Evolutionary conservation across 2,329 filamentous ascomycete species (phyloP), one percentile per base, ranked within the genome.

Genomic region (Diaporthe eres): DNA sequence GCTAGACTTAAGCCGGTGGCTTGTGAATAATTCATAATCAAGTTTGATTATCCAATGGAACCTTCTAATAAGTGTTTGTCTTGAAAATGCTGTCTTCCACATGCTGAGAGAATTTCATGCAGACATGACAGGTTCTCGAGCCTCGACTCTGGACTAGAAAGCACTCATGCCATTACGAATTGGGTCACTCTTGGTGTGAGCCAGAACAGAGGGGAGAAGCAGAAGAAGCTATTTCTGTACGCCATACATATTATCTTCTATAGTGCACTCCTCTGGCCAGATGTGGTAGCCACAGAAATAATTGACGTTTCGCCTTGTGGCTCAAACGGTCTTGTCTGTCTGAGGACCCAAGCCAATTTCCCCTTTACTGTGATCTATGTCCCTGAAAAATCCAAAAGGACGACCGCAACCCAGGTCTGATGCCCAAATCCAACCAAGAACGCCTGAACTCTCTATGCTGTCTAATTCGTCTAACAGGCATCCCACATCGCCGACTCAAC

Each of bases 401-500:
- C 19, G 42, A 55, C 15, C 58, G 19, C 58, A 73, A 22, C 34
- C 57, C 44, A 57, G 9, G 55, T 47, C 49, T 65, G 37, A 49
- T 37, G 13, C 37, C 49, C 25, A 34, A 25, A 57, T 3, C 28
- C 47, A 19, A 39, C 65, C 31, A 19, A 34, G 34, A 73, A 73
- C 71, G 71, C 71, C 71, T 44, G 34, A 73, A 65, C 25, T 55
- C 57, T 55, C 37, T 55, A 47, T 65, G 55, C 71, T 65, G 71
- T 55, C 58, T 65, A 73, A 70, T n/a, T 68, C 47, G 34, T 70
- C 49, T 70, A 42, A 55, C 65, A 39, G 34, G 65, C 65, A 70
- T 39, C 65, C 34, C 65, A 22, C n/a, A 22, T 55, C 49, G 22
- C 65, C 47, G 10, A 25, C 13, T 12, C 65, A 19, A 19, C 47